These are phyloP conservation scores for Entophlyctis luteolus DNA, from an alignment of 192 early-diverging fungal genomes.

Conservation along the genomic window DNA sequence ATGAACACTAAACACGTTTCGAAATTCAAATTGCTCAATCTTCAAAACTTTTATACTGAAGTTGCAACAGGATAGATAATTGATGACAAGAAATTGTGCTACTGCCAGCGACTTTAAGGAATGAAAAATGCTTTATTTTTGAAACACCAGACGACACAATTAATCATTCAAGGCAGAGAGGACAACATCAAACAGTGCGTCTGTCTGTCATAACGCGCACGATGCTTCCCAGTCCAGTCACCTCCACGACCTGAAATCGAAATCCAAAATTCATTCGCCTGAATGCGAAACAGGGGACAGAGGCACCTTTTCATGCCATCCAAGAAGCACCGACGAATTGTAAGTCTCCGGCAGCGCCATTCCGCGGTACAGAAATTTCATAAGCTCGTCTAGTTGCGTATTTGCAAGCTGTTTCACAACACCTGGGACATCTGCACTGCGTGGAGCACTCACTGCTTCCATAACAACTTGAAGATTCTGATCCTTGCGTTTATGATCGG, in stretches of 20 bases:
- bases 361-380: slow-evolving; percentile 91
- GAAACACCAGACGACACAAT: no score
- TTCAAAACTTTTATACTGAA: no score
- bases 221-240: slow-evolving; percentile 82
- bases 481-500: slow-evolving; percentile 39
- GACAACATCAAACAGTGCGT: slow-evolving; percentile 12
- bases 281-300: no score
- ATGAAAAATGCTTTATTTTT: no score
- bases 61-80: no score
- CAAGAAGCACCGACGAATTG: slow-evolving; percentile 77
- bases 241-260: slow-evolving; percentile 82
- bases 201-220: slow-evolving; percentile 90
- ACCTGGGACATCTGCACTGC: slow-evolving; percentile 62
- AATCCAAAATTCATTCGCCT: not conserved
- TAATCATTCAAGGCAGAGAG: no score
- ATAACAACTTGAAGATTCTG: slow-evolving; percentile 74
- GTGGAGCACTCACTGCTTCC: slow-evolving; percentile 72
- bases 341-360: slow-evolving; percentile 78
- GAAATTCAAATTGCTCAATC: no score
- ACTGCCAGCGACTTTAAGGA: no score
- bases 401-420: slow-evolving; percentile 58
- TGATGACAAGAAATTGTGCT: no score
- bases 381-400: slow-evolving; percentile 71
- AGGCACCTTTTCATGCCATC: slow-evolving; percentile 98
- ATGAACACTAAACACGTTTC: no score